phyloP scores from a whole-genome alignment of 345 rosid species.

The Zanthoxylum bungeanum region DNA sequence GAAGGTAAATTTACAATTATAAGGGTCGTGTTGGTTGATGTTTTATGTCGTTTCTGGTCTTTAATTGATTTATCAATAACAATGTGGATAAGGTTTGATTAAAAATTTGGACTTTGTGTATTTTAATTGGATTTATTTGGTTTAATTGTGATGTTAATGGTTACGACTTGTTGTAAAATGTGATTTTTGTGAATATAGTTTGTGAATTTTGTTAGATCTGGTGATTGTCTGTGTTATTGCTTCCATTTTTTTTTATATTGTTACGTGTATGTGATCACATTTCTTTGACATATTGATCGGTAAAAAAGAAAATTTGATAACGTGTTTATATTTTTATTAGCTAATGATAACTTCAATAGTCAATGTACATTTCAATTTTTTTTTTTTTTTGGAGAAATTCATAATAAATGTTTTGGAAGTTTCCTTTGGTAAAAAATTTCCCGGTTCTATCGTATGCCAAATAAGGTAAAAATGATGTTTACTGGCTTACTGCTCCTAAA shows the following conservation, averaged over 20 bases:
- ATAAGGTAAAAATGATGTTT: neutral
- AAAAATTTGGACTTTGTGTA: neutral
- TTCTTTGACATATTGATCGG: neutral
- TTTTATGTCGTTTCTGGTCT: neutral
- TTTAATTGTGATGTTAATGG: slow-evolving; percentile 2
- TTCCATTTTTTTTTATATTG: too few species aligned
- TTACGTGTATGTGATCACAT: neutral
- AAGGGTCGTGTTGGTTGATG: neutral
- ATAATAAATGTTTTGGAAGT: neutral
- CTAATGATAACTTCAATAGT: neutral
- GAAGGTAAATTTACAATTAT: neutral
- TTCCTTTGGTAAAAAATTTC: neutral
- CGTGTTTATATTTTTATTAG: neutral
- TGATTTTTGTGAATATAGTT: too few species aligned
- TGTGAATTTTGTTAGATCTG: slow-evolving; percentile 18
- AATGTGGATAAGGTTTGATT: slow-evolving; percentile 5
- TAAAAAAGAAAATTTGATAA: neutral
- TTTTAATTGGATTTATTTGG: neutral
- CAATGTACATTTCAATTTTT: neutral
- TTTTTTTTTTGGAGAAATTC: too few species aligned
- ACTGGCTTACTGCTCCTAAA: neutral
- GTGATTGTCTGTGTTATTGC: neutral
- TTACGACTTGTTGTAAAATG: too few species aligned
- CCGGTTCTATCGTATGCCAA: neutral
- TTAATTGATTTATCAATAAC: neutral